These are phyloP conservation scores for Meyerozyma guilliermondii DNA, from an alignment of 1,139 yeast genomes.

Conservation along the genomic window DNA sequence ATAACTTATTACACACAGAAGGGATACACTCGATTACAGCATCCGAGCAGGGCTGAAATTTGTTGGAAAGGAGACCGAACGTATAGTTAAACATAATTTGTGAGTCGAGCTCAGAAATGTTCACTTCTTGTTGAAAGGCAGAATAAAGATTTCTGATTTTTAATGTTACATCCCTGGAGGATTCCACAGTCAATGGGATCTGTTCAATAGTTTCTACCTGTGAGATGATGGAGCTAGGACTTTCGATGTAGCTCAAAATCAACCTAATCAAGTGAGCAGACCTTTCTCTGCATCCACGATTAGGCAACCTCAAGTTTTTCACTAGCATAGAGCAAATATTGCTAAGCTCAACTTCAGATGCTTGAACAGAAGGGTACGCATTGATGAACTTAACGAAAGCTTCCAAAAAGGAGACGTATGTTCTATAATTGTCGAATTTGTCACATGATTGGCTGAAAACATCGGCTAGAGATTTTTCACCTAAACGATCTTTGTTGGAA, in stretches of 20 bases:
- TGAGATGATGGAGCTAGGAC: slow-evolving; percentile 25
- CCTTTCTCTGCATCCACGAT: slow-evolving; percentile 40
- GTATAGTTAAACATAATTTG: slow-evolving; percentile 21
- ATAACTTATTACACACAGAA: slow-evolving; percentile 5
- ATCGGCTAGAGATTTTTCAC: background rate
- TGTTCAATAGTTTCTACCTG: slow-evolving; percentile 62
- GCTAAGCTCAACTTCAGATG: background rate
- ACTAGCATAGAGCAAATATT: slow-evolving; percentile 8
- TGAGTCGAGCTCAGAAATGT: slow-evolving; percentile 29
- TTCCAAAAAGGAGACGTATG: background rate
- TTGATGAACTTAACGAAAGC: background rate
- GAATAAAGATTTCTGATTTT: slow-evolving; percentile 61
- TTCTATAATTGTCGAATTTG: background rate
- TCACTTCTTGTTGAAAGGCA: slow-evolving; percentile 37
- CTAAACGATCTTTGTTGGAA: background rate
- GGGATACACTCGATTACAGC: slow-evolving; percentile 63
- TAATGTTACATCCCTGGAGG: slow-evolving; percentile 70
- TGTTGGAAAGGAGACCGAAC: slow-evolving; percentile 70
- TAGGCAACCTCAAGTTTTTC: slow-evolving; percentile 41
- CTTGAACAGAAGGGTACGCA: background rate
- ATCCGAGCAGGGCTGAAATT: slow-evolving; percentile 84
- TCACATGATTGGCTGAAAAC: background rate
- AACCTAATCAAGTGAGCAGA: slow-evolving; percentile 38
- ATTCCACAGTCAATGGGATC: slow-evolving; percentile 62
- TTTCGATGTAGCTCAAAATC: slow-evolving; percentile 20